Evolutionary conservation across 1,139 yeast genomes (phyloP).

Genomic region (Taphrina populina): DNA sequence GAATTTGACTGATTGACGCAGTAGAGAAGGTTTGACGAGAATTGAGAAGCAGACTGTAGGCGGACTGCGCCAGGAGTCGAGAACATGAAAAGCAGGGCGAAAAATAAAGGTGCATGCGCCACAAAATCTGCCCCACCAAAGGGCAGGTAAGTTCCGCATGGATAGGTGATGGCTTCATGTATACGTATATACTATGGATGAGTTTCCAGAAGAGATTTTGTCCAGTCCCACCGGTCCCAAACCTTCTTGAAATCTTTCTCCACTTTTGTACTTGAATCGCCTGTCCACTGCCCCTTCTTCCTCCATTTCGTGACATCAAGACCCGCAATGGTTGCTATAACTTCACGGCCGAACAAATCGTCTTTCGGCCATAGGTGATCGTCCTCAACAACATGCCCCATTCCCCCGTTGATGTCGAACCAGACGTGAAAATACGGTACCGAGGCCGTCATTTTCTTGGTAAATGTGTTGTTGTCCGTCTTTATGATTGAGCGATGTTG

Average conservation of each 20-base stretch:
- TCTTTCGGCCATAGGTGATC: conserved; percentile 50
- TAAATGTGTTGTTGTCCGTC: conserved; percentile 46
- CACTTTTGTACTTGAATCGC: conserved; percentile 40
- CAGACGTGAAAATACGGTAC: conserved; percentile 56
- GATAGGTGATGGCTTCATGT: no score
- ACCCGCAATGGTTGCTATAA: conserved; percentile 51
- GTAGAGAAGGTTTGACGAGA: no score
- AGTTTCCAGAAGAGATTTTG: conserved; percentile 36
- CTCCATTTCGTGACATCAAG: conserved; percentile 46
- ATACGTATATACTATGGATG: no score
- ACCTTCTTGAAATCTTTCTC: conserved; percentile 39
- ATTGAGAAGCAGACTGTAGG: no score
- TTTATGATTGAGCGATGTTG: conserved; percentile 47
- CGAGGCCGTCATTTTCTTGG: conserved; percentile 50
- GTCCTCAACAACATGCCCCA: conserved; percentile 55
- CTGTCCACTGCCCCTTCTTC: conserved; percentile 44
- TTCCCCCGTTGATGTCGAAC: conserved; percentile 52
- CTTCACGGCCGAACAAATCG: conserved; percentile 51
- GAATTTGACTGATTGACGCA: no score
- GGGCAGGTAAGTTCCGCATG: no score
- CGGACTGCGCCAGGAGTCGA: no score
- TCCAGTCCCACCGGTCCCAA: conserved; percentile 46
- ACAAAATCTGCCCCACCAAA: no score
- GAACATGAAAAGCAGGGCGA: no score
- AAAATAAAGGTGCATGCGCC: no score